Evolutionary conservation across 1,284 basidiomycete genomes (phyloP).

Genomic region (Fomitiporia mediterranea): DNA sequence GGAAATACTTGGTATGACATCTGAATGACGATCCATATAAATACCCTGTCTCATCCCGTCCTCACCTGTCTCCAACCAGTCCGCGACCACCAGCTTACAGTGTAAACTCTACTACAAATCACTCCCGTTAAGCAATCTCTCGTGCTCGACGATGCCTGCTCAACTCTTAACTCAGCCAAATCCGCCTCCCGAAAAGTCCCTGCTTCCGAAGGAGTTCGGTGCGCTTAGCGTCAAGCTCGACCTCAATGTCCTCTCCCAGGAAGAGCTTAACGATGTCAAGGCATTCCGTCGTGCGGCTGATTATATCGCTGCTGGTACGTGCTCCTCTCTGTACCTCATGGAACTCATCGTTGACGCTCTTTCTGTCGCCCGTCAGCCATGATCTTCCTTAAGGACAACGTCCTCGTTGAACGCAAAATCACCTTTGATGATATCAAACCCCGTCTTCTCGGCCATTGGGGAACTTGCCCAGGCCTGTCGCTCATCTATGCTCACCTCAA

Average conservation of each 20-base stretch:
- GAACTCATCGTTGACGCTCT: not conserved
- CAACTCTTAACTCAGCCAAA: conserved; percentile 53
- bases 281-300: conserved; percentile 56
- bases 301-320: conserved; percentile 59
- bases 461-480: conserved; percentile 72
- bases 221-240: conserved; percentile 41
- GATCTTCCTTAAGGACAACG: conserved; percentile 78
- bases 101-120: not conserved
- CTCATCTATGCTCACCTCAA: conserved; percentile 81
- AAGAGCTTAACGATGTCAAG: conserved; percentile 48
- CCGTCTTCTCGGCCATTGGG: conserved; percentile 76
- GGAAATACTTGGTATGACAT: not conserved
- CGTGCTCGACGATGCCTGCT: conserved; percentile 44
- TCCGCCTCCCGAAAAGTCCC: conserved; percentile 58
- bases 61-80: not conserved
- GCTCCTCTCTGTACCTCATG: not conserved
- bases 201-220: conserved; percentile 48
- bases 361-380: conserved; percentile 42
- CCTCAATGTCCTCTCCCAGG: conserved; percentile 39
- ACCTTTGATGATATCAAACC: conserved; percentile 68
- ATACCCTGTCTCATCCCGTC: not conserved
- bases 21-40: not conserved
- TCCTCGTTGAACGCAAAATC: conserved; percentile 59
- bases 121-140: not conserved
- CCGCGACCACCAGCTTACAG: not conserved